Evolutionary conservation across 805 yeast genomes (phyloP), one percentile per base, ranked within the genome.

Genomic region (Wickerhamia fluorescens): DNA sequence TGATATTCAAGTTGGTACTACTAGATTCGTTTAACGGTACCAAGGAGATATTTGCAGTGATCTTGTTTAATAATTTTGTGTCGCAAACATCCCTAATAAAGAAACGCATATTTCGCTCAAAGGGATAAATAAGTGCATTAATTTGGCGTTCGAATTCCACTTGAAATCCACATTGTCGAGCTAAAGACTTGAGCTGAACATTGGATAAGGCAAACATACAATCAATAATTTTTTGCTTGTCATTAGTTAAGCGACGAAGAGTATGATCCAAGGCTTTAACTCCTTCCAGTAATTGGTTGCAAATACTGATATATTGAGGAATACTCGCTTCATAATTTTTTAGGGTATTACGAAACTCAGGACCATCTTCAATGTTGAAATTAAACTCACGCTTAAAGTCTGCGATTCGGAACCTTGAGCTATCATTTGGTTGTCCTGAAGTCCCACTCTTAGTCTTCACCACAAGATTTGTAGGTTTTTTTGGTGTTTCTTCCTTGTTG

Each of bases 301-400:
- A 44, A 4, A 45, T 40, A 19, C 44, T 48, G 23, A 46, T 52
- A 30, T 58, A 51, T 6, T 29, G 25, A 0, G 64, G 61, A 5
- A 59, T 35, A 3, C 40, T 36, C 9, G 42, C 33, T 35, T 63
- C 68, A 33, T 58, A 56, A n/a, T 37, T 41, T 6, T 37, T 38
- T 23, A 64, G 44, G 4, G 52, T 34, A 13, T 42, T 52, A 16
- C 70, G 38, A 30, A 63, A 62, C 27, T 61, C 66, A 4, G 70
- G 70, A 0, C 70, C 70, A 37, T 64, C 70, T 25, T 61, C 64
- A 11, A 59, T 43, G 20, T 44, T 49, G 32, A 61, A 61, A 19
- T 38, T 47, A 33, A 59, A 62, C 4, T 48, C 59, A 20, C 38
- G 46, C 25, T 55, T 46, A 30, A 47, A 51, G 17, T 54, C n/a